Percentiles rank a stretch among this genome's conserved stretches.
Evolutionary conservation across 352 stramenopile genomes (phyloP).

Genomic region (Phytopythium boreale): DNA sequence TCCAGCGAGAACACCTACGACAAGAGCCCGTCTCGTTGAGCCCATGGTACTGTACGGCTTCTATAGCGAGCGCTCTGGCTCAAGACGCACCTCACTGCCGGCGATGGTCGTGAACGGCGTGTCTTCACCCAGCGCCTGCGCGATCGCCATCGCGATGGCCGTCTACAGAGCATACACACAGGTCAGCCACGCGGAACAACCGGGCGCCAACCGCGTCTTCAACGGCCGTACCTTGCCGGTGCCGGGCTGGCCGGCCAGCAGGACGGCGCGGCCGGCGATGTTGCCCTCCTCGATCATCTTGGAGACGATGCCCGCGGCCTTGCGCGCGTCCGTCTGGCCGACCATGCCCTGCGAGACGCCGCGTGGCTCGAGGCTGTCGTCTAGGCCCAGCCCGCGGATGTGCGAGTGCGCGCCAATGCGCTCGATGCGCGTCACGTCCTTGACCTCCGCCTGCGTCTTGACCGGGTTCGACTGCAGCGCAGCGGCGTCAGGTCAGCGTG

Average conservation of each 20-base stretch:
- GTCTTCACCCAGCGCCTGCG: constrained; percentile 96
- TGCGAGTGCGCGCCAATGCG: constrained; percentile 99
- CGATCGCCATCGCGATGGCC: constrained; percentile 98
- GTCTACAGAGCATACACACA: constrained; percentile 55
- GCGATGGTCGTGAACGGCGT: constrained; percentile 99
- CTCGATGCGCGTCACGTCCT: constrained; percentile 98
- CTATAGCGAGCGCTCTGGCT: not conserved
- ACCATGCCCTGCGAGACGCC: constrained; percentile 96
- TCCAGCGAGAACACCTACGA: constrained; percentile 96
- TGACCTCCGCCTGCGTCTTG: constrained; percentile 89
- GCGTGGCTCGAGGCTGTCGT: constrained; percentile 95
- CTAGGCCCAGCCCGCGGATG: constrained; percentile 97
- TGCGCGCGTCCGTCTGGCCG: constrained; percentile 92
- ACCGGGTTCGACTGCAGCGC: constrained; percentile 18
- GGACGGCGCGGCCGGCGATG: constrained; percentile 95
- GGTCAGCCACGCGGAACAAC: not conserved
- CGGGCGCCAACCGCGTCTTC: not conserved
- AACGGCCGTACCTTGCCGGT: constrained; percentile 82
- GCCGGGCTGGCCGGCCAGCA: constrained; percentile 95
- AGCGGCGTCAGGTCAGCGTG: not conserved
- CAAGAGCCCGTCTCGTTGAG: too few relatives aligned
- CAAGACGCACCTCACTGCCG: constrained; percentile 82
- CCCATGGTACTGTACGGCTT: too few relatives aligned
- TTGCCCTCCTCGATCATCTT: constrained; percentile 99
- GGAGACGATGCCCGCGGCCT: constrained; percentile 93